Evolutionary conservation across 2,329 filamentous ascomycete species (phyloP).

Genomic region (Colletotrichum caudatum): DNA sequence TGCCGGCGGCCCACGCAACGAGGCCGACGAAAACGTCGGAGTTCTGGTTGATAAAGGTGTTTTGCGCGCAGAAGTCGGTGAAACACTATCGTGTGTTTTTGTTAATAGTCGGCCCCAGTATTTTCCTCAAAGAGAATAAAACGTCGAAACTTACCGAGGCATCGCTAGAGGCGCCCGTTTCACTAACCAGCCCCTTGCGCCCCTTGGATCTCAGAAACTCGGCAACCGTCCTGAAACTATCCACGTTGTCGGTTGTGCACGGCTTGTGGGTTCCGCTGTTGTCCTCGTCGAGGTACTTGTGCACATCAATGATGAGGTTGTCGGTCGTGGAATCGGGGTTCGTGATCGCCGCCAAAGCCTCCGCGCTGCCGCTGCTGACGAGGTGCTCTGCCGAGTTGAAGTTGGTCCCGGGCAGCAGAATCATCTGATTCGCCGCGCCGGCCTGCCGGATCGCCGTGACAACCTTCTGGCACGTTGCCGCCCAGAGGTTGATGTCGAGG

Average conservation of each 20-base stretch:
- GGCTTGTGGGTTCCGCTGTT: slow-evolving; percentile 64
- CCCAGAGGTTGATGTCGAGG: slow-evolving; percentile 68
- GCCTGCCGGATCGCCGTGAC: slow-evolving; percentile 74
- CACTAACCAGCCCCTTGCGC: slow-evolving; percentile 63
- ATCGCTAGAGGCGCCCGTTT: slow-evolving; percentile 63
- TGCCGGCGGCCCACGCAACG: slow-evolving; percentile 60
- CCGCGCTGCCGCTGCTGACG: slow-evolving; percentile 62
- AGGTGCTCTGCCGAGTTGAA: slow-evolving; percentile 65
- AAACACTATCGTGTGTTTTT: slow-evolving; percentile 52
- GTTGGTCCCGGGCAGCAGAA: slow-evolving; percentile 73
- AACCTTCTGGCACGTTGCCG: slow-evolving; percentile 68
- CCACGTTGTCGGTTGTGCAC: slow-evolving; percentile 66
- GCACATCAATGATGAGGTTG: slow-evolving; percentile 69
- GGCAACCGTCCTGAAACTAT: slow-evolving; percentile 60
- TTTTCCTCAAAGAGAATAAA: background rate
- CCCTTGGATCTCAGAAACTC: slow-evolving; percentile 60
- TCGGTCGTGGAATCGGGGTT: slow-evolving; percentile 70
- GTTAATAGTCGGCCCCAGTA: slow-evolving; percentile 28
- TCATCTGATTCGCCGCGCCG: slow-evolving; percentile 72
- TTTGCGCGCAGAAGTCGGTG: slow-evolving; percentile 59
- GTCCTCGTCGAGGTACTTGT: slow-evolving; percentile 71
- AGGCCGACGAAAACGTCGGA: slow-evolving; percentile 61
- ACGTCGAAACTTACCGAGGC: slow-evolving; percentile 49
- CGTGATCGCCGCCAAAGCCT: slow-evolving; percentile 63
- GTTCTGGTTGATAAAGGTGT: slow-evolving; percentile 59